These are phyloP conservation scores for Colletotrichum sp. DNA, from an alignment of 2,329 filamentous ascomycete species.

Conservation along the genomic window DNA sequence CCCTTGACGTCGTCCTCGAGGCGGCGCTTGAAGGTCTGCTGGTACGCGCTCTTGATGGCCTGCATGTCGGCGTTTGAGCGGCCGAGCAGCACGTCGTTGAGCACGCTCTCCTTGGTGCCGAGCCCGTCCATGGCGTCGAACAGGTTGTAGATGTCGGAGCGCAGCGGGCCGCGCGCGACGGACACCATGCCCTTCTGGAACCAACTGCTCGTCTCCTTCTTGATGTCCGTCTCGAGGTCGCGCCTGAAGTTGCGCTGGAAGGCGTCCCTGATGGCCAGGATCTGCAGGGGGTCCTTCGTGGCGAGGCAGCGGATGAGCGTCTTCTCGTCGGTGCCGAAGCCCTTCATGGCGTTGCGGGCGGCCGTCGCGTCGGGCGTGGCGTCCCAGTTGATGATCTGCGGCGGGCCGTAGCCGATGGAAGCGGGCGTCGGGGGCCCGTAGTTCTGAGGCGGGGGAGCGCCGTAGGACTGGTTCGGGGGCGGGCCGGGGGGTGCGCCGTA, in stretches of 20 bases:
- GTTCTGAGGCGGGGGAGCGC: slow-evolving; percentile 41
- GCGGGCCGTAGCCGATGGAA: slow-evolving; percentile 76
- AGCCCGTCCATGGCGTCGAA: slow-evolving; percentile 76
- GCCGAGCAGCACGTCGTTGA: slow-evolving; percentile 86
- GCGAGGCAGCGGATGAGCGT: slow-evolving; percentile 73
- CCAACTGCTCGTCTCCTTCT: slow-evolving; percentile 77
- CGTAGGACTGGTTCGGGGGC: slow-evolving; percentile 31
- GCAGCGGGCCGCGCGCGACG: slow-evolving; percentile 78
- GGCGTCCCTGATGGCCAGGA: slow-evolving; percentile 69
- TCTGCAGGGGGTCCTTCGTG: slow-evolving; percentile 78
- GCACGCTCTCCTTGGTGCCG: slow-evolving; percentile 84
- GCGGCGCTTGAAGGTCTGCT: slow-evolving; percentile 66
- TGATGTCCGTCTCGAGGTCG: slow-evolving; percentile 76
- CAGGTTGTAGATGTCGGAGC: slow-evolving; percentile 75
- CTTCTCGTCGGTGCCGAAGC: slow-evolving; percentile 88
- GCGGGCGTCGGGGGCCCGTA: slow-evolving; percentile 57
- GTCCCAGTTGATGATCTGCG: slow-evolving; percentile 73
- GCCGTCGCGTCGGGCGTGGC: slow-evolving; percentile 71
- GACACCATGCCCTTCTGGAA: slow-evolving; percentile 78
- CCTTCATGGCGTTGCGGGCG: slow-evolving; percentile 87
- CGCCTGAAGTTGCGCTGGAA: slow-evolving; percentile 71
- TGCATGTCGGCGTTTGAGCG: slow-evolving; percentile 87
- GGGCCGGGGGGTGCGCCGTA: slow-evolving; percentile 29
- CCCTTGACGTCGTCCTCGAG: slow-evolving; percentile 76
- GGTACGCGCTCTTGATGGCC: slow-evolving; percentile 84